Conservation (phyloP, 2,329 filamentous ascomycete species). For the Fusarium stilboides region DNA sequence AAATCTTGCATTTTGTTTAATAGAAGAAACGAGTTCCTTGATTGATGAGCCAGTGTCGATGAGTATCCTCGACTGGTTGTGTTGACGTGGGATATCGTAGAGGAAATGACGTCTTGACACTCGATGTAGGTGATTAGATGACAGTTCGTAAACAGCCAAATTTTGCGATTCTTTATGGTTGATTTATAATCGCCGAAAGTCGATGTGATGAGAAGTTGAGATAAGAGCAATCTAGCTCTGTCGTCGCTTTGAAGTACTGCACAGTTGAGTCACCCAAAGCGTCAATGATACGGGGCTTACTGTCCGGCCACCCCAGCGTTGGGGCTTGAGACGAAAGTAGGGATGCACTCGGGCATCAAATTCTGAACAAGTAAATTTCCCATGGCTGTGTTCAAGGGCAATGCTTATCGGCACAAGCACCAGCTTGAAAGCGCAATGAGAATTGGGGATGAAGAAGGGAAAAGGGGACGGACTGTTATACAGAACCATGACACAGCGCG, state of each 20-base stretch:
- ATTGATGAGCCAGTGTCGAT: neutral
- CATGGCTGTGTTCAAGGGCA: constrained; percentile 45
- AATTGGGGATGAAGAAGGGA: constrained; percentile 23
- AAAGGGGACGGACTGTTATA: constrained; percentile 37
- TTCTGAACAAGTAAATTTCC: constrained; percentile 9
- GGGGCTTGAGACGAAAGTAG: constrained; percentile 62
- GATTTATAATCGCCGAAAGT: constrained; percentile 4
- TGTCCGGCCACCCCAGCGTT: constrained; percentile 65
- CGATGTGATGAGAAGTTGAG: constrained; percentile 1
- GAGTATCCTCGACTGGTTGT: neutral
- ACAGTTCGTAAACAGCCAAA: neutral
- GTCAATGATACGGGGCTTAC: constrained; percentile 53
- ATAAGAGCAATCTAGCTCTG: constrained; percentile 37
- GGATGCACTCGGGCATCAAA: constrained; percentile 43
- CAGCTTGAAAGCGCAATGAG: constrained; percentile 32
- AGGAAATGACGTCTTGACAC: neutral
- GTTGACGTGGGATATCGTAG: neutral
- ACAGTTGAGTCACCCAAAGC: constrained; percentile 46
- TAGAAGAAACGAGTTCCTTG: neutral
- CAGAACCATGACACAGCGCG: constrained; percentile 18
- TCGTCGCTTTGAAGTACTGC: constrained; percentile 41
- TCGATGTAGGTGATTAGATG: neutral
- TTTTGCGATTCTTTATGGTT: neutral
- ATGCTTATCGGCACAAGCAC: constrained; percentile 43
- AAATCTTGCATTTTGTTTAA: constrained; percentile 39